Conservation (phyloP, 306 rosid genomes). For the Dalbergia cochinchinensis region DNA sequence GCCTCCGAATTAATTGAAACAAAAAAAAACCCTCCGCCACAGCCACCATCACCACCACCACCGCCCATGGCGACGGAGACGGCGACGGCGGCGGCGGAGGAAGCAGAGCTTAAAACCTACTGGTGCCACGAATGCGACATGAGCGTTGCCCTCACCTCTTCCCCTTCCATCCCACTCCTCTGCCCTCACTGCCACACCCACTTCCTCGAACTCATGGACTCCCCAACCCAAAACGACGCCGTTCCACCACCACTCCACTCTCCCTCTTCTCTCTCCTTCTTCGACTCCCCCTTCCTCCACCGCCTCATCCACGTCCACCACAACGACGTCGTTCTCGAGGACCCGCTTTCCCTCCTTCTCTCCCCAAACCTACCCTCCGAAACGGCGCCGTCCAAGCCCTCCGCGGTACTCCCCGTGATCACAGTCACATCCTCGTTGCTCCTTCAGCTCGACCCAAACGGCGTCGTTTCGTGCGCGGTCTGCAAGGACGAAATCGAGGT, state of each 20-base stretch:
- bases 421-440: constrained; percentile 51
- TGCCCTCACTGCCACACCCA: constrained; percentile 82
- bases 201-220: constrained; percentile 85
- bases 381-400: neutral
- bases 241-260: constrained; percentile 2
- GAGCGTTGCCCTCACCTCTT: constrained; percentile 66
- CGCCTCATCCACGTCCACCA: constrained; percentile 43
- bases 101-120: constrained; percentile 59
- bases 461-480: constrained; percentile 68
- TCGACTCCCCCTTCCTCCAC: constrained; percentile 50
- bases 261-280: constrained; percentile 36
- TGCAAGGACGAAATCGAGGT: constrained; percentile 67
- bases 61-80: constrained; percentile 1
- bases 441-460: constrained; percentile 49
- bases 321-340: constrained; percentile 42
- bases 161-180: constrained; percentile 44
- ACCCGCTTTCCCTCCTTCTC: constrained; percentile 38
- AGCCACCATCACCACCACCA: constrained; percentile 3
- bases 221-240: constrained; percentile 53
- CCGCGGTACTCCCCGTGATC: constrained; percentile 46
- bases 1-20: neutral
- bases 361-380: neutral
- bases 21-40: constrained; percentile 1
- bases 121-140: constrained; percentile 98
- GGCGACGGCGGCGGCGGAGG: constrained; percentile 33